Conservation (phyloP, 208 protist genomes). For the Trypanosoma caninum region DNA sequence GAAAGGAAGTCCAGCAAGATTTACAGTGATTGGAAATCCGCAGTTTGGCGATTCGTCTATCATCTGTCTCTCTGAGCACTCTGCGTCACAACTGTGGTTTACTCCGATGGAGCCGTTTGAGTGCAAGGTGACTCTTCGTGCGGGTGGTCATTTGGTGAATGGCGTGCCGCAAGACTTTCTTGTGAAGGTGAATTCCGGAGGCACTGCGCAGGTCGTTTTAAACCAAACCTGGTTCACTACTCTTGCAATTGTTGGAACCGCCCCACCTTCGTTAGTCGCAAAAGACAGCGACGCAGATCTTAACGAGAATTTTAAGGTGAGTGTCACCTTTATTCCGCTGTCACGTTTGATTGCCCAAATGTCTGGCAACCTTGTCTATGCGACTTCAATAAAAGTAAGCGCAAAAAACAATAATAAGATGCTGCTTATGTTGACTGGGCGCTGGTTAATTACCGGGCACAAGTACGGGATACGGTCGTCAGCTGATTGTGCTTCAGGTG, state of each 20-base stretch:
- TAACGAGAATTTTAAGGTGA: constrained; percentile 17
- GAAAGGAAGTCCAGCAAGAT: constrained; percentile 59
- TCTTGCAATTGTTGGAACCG: constrained; percentile 1
- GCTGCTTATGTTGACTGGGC: constrained; percentile 28
- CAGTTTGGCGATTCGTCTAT: constrained; percentile 33
- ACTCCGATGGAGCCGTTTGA: constrained; percentile 37
- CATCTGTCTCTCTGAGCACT: constrained; percentile 35
- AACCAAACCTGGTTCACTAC: constrained; percentile 16
- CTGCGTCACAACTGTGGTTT: constrained; percentile 56
- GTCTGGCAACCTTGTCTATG: constrained; percentile 14
- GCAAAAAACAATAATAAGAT: background rate
- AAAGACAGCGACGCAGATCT: background rate
- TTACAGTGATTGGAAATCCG: constrained; percentile 66
- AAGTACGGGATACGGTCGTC: constrained; percentile 48
- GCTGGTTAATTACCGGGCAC: constrained; percentile 58
- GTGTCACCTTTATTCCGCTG: constrained; percentile 12
- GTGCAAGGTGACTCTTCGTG: constrained; percentile 45
- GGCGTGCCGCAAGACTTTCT: constrained; percentile 51
- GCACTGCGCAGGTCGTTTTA: constrained; percentile 14
- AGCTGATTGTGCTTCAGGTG: constrained; percentile 24
- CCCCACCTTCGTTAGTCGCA: constrained; percentile 8
- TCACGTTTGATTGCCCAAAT: background rate
- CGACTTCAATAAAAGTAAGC: background rate
- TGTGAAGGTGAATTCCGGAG: constrained; percentile 55
- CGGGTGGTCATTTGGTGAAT: constrained; percentile 48